Conservation (phyloP, 306 rosid species). For the Gleditsia sinensis region DNA sequence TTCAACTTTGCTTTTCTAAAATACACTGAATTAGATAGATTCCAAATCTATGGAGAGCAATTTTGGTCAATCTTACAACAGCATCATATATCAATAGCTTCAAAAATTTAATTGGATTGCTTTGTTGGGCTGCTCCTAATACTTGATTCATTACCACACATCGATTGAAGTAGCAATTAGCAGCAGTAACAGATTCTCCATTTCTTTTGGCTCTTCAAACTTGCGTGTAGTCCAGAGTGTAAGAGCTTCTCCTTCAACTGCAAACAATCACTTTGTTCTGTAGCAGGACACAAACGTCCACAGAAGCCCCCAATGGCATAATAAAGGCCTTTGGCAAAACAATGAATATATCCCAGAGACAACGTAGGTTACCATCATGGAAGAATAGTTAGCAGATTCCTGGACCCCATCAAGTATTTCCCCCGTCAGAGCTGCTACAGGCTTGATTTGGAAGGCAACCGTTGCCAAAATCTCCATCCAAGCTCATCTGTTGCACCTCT, state of each 20-base stretch:
- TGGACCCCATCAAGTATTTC: constrained; percentile 55
- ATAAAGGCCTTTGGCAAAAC: constrained; percentile 31
- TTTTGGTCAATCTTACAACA: constrained; percentile 35
- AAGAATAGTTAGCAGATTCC: constrained; percentile 43
- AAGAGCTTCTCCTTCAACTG: constrained; percentile 29
- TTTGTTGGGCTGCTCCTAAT: constrained; percentile 11
- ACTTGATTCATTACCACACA: constrained; percentile 7
- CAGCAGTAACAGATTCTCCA: constrained; percentile 22
- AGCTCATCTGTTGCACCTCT: constrained; percentile 95
- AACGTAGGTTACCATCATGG: constrained; percentile 31
- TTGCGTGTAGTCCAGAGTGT: not conserved
- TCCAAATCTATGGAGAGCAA: constrained; percentile 6
- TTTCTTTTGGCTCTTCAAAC: constrained; percentile 28
- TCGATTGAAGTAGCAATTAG: constrained; percentile 11
- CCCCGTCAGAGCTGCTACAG: constrained; percentile 93
- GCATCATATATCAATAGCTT: constrained; percentile 26
- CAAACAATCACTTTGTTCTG: constrained; percentile 24
- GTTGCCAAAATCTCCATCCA: constrained; percentile 85
- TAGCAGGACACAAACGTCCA: constrained; percentile 24
- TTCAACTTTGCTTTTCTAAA: constrained; percentile 48
- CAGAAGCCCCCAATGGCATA: constrained; percentile 22
- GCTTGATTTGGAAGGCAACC: constrained; percentile 84
- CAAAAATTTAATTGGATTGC: constrained; percentile 7
- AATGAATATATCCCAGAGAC: constrained; percentile 24
- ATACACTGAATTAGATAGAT: constrained; percentile 29